Base-by-base conservation (phyloP, 495 filamentous ascomycete species). In the Aspergillus wentii region DNA sequence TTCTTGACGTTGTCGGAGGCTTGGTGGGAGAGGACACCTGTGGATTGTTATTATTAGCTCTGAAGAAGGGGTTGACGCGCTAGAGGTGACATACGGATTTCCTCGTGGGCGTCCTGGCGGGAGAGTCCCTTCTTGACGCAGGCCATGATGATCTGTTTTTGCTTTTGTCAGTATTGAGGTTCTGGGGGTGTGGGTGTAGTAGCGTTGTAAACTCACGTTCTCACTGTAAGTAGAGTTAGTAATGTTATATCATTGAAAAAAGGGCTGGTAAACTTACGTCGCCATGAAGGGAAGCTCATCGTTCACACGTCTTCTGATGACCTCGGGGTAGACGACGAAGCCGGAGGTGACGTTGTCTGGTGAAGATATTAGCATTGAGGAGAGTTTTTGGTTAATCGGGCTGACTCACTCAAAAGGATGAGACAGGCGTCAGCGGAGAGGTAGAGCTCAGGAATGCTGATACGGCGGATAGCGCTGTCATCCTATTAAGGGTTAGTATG, bases 281-380 rank as follows among this genome's bases (percentile, higher is more conserved):
- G 82, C 79, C 85, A 92, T 91, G 69, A 94, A 94, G 9, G 89
- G 90, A 22, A 95, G 77, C 62, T 95, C 89, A 32, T 85, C 78
- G 31, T 80, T 71, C 29, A 94, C 67, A 37, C 67, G 78, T 23
- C 69, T 66, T 33, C 70, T 66, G 61, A 95, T 94, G 37, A 86
- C 71, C 28, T 78, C 76, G 23, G 86, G 86, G 68, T 94, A 95
- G 34, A 96, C 82, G 30, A 95, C 88, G 8, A 95, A 74, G 21
- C 89, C 89, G 29, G 74, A 75, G 32, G 74, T 75, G 32, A 97
- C 80, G 56, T 97, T 95, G 68, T 92, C 80, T 47, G 17, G 5
- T 10, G 21, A 5, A 17, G 25, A 8, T 30, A 33, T 52, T 47
- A 53, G 35, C 33, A 30, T 21, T 0, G 15, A 11, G 1, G 34